Evolutionary conservation across 208 protist genomes (phyloP).

Genomic region (Wallacemonas sp.): DNA sequence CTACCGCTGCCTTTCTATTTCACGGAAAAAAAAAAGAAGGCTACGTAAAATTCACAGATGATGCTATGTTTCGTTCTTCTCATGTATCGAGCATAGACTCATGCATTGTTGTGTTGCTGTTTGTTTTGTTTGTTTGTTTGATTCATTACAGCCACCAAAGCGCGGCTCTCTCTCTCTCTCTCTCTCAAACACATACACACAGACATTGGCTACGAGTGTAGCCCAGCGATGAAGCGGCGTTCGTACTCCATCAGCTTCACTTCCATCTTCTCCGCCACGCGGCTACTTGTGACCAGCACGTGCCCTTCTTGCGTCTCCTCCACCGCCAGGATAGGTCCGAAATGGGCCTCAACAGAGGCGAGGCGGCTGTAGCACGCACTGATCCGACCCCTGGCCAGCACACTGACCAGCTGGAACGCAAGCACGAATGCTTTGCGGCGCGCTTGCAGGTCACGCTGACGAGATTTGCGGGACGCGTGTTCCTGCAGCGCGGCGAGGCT

Average conservation of each 20-base stretch:
- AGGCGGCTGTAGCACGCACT: neutral
- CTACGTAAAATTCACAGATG: neutral
- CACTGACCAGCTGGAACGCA: constrained; percentile 9
- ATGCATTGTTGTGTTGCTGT: too few species aligned
- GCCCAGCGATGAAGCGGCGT: constrained; percentile 8
- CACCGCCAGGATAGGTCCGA: neutral
- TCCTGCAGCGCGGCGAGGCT: neutral
- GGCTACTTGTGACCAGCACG: neutral
- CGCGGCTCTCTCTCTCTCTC: too few species aligned
- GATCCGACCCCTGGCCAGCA: neutral
- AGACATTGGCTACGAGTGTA: neutral
- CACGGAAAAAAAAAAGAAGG: too few species aligned
- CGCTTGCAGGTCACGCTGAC: constrained; percentile 2
- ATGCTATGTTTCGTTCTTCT: too few species aligned
- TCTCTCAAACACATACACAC: too few species aligned
- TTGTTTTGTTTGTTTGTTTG: too few species aligned
- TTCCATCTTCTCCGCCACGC: constrained; percentile 9
- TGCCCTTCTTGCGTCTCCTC: neutral
- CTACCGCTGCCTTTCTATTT: too few species aligned
- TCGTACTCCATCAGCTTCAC: constrained; percentile 14
- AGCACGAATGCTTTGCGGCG: constrained; percentile 9
- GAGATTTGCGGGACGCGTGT: constrained; percentile 10
- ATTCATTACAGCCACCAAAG: too few species aligned
- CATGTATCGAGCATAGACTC: too few species aligned
- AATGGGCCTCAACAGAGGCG: neutral